Conservation (phyloP, 345 rosid genomes). For the Boechera stricta region DNA sequence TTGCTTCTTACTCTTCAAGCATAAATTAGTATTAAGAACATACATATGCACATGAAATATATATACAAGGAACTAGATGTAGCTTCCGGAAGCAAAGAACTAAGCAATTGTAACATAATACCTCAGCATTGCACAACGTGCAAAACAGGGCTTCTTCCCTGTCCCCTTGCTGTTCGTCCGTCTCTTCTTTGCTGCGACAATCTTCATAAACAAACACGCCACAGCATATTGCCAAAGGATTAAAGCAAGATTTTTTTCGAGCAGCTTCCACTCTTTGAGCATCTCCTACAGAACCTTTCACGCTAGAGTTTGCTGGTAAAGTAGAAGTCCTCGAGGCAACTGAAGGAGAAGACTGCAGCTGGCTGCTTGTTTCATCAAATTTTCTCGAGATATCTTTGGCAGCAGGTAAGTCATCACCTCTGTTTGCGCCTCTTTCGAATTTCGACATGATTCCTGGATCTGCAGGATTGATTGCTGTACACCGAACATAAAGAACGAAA, state of each 20-base stretch:
- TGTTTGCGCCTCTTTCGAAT: slow-evolving; percentile 50
- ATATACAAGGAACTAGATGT: not conserved
- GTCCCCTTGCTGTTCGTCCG: slow-evolving; percentile 59
- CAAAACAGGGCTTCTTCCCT: slow-evolving; percentile 90
- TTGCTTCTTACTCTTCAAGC: not conserved
- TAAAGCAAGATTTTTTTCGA: slow-evolving; percentile 46
- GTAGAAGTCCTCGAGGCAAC: slow-evolving; percentile 78
- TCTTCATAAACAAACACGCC: slow-evolving; percentile 83
- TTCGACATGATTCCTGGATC: slow-evolving; percentile 97
- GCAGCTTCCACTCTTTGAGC: slow-evolving; percentile 48
- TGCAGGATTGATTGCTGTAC: slow-evolving; percentile 99
- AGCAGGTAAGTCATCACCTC: slow-evolving; percentile 49
- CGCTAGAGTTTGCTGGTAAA: slow-evolving; percentile 67
- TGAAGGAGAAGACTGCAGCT: slow-evolving; percentile 70
- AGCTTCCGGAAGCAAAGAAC: not conserved
- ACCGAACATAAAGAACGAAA: slow-evolving; percentile 90
- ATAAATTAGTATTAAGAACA: no score
- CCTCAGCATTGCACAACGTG: slow-evolving; percentile 98
- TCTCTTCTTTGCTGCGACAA: slow-evolving; percentile 69
- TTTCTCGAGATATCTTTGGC: slow-evolving; percentile 53
- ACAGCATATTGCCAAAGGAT: slow-evolving; percentile 69
- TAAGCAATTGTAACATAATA: slow-evolving; percentile 36
- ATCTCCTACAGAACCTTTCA: slow-evolving; percentile 68
- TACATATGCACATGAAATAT: no score
- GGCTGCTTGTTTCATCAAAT: slow-evolving; percentile 66